phyloP scores from a whole-genome alignment of 2,329 filamentous ascomycete genomes.

The Diaporthe longicolla region DNA sequence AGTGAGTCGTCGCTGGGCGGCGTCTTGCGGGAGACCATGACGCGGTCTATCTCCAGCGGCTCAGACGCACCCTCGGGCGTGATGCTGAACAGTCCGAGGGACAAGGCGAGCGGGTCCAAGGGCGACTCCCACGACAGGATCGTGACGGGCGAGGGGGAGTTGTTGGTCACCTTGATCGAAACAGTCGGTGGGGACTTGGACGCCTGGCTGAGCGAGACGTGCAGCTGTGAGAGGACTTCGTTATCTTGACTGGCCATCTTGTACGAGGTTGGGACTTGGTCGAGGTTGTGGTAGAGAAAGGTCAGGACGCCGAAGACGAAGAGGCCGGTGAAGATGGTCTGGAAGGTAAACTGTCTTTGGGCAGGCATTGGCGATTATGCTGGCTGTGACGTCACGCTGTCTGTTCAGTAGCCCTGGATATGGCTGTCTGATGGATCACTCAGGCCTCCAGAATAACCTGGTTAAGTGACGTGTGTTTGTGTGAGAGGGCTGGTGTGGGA shows the following conservation, averaged over 20 bases:
- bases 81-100: constrained; percentile 59
- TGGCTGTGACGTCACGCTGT: constrained; percentile 19
- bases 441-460: not conserved
- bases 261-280: not conserved
- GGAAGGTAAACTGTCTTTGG: not conserved
- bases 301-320: constrained; percentile 10
- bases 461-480: not conserved
- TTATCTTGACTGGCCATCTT: constrained; percentile 17
- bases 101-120: constrained; percentile 59
- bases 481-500: not conserved
- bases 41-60: constrained; percentile 54
- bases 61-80: constrained; percentile 51
- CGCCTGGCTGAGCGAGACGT: constrained; percentile 26
- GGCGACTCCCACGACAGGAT: constrained; percentile 61
- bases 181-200: constrained; percentile 49
- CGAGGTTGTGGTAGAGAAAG: constrained; percentile 10
- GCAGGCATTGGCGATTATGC: constrained; percentile 20
- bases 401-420: not conserved
- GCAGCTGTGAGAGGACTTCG: constrained; percentile 24
- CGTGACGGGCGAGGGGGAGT: constrained; percentile 54
- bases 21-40: constrained; percentile 58
- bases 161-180: constrained; percentile 57
- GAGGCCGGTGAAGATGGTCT: constrained; percentile 21
- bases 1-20: constrained; percentile 56
- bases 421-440: not conserved